phyloP scores from a whole-genome alignment of 371 early-diverging fungal species.

The Batkoa obscura region DNA sequence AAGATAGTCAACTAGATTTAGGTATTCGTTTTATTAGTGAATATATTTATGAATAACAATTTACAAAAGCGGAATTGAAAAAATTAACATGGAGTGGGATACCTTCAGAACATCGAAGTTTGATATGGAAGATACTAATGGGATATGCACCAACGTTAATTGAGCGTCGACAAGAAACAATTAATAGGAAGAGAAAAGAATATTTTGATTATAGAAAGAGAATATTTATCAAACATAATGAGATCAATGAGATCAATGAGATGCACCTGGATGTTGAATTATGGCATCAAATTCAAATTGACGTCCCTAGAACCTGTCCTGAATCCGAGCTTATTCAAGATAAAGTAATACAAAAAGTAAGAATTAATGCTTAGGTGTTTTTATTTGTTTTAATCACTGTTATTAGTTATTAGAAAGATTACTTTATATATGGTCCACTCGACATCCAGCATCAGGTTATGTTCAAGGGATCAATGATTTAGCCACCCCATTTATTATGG shows the following conservation, averaged over 20 bases:
- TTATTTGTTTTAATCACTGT: not conserved
- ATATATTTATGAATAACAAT: too few species aligned
- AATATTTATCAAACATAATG: not conserved
- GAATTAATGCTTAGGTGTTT: not conserved
- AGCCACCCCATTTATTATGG: conserved; percentile 85
- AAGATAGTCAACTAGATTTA: too few species aligned
- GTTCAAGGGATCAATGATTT: conserved; percentile 99
- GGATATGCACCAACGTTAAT: not conserved
- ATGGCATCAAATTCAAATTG: conserved; percentile 56
- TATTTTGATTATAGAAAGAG: not conserved
- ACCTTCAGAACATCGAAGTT: not conserved
- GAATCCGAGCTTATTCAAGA: conserved; percentile 63
- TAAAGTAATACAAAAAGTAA: conserved; percentile 56
- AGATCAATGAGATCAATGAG: not conserved
- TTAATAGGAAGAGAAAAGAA: not conserved
- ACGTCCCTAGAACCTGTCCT: conserved; percentile 83
- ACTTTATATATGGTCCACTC: conserved; percentile 90
- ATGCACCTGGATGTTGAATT: not conserved
- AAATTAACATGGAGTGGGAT: conserved; percentile 3
- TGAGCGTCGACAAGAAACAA: not conserved
- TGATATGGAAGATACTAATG: not conserved
- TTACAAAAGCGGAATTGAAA: not conserved
- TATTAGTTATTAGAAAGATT: conserved; percentile 67
- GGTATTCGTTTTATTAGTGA: too few species aligned
- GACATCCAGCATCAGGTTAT: conserved; percentile 96